Base-by-base conservation (phyloP, 139 green algal genomes). In the Zygnema cylindricum region DNA sequence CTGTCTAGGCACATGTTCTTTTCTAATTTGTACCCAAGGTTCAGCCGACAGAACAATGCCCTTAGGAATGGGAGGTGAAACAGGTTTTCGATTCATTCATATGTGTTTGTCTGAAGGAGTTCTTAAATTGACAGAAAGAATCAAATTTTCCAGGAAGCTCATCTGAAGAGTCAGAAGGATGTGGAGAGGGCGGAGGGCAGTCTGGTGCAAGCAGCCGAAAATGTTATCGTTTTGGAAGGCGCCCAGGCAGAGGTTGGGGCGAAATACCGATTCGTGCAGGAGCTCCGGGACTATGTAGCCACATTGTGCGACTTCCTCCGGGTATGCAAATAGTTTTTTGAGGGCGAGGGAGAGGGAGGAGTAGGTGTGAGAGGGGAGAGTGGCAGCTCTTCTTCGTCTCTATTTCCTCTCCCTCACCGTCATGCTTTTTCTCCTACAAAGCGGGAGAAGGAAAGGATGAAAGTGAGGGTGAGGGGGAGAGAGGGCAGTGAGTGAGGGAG, bases 251-350 rank as follows among this genome's bases (percentile, higher is more conserved):
- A 30, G n/a, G 35, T 69, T 25, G 49, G 39, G n/a, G 73, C n/a
- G 16, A 86, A 87, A n/a, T 98, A 97, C 85, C 71, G 85, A 1
- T 94, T 93, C 71, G 85, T 96, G 91, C 95, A 98, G 89, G 69
- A 95, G 54, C 85, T 97, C 39, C 86, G 91, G 22, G 93, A 91
- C 0, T 98, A 98, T 86, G 87, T 98, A 23, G 93, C 94, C 33
- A 95, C 98, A 90, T 91, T 98, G 54, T 97, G 95, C 40, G 95
- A 92, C 43, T 92, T 89, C 49, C 55, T 92, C 3, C 71, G 71
- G 71, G 71, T 79, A 41, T 16, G 71, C 21, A 25, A 41, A 43
- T 16, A 43, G 30, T 30, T n/a, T n/a, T n/a, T n/a, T n/a, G n/a
- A n/a, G n/a, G n/a, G n/a, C n/a, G n/a, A n/a, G n/a, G n/a, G n/a